Evolutionary conservation across 805 yeast species (phyloP), one percentile per base, ranked within the genome.

Genomic region (Candida sonorensis): DNA sequence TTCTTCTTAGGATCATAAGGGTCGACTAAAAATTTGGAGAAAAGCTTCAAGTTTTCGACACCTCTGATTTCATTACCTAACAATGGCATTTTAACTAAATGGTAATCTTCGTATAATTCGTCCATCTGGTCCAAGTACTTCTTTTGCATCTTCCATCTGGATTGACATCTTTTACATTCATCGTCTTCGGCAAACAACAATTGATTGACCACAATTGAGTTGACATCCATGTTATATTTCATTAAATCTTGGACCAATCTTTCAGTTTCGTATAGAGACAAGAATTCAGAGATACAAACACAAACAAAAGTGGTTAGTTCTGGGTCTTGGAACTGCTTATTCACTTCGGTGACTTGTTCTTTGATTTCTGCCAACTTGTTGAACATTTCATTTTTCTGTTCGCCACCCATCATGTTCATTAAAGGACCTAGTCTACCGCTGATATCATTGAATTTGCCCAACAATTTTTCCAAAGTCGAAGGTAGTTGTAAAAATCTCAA

Each of bases 11-110:
- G 86, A 51, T 80, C 74, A 50, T 82, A 85, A 19, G 92, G 92
- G 26, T 77, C 70, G 31, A 86, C 61, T 50, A 90, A 72, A 64
- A 81, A 86, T 50, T 76, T 72, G 20, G 95, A 84, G 53, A 92
- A 92, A 56, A 77, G 74, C 56, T 75, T 79, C 59, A 92, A 70
- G 53, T 87, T 85, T 34, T 81, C 82, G 41, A 84, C 67, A 21
- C 99, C 99, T 61, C 99, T 77, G 35, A 92, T 92, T 64, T 92
- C 99, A 44, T 82, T 76, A 29, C 96, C 95, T 45, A 92, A 75
- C 55, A 90, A 75, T 3, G 99, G 99, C 78, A 92, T 82, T 64
- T 86, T 87, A 21, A 92, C 92, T 48, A 92, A 69, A 55, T 94
- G 97, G 69, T 90, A 92, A 60, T 92, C 98, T 61, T 92, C 98